Base-by-base conservation (phyloP, 1,284 basidiomycete genomes). In the Ceratobasidium sp. region DNA sequence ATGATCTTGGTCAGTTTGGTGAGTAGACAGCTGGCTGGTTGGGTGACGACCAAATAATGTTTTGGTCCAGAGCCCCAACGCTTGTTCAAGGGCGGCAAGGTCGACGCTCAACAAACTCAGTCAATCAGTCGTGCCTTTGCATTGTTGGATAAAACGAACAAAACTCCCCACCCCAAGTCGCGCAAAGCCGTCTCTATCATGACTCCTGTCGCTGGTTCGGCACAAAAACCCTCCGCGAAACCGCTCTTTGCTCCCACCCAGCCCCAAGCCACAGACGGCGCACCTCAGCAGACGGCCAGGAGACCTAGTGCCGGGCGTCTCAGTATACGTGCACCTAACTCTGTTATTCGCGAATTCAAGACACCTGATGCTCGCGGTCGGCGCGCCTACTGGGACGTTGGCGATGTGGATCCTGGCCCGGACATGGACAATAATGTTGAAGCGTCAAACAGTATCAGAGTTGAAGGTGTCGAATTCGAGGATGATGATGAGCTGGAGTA, bases 401-500 rank as follows among this genome's bases (percentile, higher is more conserved):
- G 71, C 11, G 77, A 78, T 62, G 41, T 84, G 31, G 69, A 43
- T 41, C 51, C 53, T 1, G 87, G 87, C 65, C 83, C 90, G n/a
- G 83, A 83, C 6, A 74, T 85, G 14, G 81, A 69, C 53, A 41
- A 65, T 19, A 39, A 79, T 1, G 83, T 84, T 46, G 78, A 79
- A 2, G 78, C 81, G 41, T 76, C 79, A 7, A 79, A 79, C 27
- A 83, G 82, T 61, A 82, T 85, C 68, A 77, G 79, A 0, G 79
- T 81, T 1, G 83, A 85, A 75, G 83, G 79, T 31, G 81, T 81
- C 56, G 76, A 79, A 22, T 84, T 87, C 58, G 77, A 78, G 34
- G 88, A 88, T 75, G 84, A 84, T 69, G 90, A 89, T 77, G 92
- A 93, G 80, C 84, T 93, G 48, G 92, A 94, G 80, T 93, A 92